phyloP scores from a whole-genome alignment of 202 grass and related monocot species.

The Cymbopogon flexuosus region DNA sequence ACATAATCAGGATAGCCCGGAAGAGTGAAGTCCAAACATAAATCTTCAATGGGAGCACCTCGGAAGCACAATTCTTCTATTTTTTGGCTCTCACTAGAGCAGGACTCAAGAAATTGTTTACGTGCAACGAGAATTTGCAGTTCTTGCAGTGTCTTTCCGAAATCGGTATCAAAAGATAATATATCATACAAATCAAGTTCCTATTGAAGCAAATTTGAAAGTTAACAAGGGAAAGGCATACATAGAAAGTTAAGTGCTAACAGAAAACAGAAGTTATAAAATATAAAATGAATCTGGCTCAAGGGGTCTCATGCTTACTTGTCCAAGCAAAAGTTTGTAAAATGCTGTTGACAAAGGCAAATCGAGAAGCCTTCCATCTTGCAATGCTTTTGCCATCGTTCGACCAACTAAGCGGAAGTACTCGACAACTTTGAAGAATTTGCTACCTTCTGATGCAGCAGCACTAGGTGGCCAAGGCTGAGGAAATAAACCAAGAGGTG shows the following conservation, averaged over 20 bases:
- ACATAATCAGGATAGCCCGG: conserved; percentile 77
- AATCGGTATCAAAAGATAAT: conserved; percentile 68
- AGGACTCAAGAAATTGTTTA: conserved; percentile 47
- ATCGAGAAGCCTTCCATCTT: conserved; percentile 85
- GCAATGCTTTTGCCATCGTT: conserved; percentile 81
- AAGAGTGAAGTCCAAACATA: conserved; percentile 82
- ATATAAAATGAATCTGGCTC: background rate
- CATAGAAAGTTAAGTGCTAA: background rate
- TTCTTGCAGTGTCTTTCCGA: conserved; percentile 86
- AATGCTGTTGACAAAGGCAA: conserved; percentile 74
- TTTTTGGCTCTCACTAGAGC: conserved; percentile 28
- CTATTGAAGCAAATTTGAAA: conserved; percentile 34
- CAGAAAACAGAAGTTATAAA: background rate
- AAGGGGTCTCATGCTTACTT: conserved; percentile 42
- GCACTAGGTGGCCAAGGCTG: conserved; percentile 56
- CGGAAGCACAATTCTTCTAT: conserved; percentile 52
- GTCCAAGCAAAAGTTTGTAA: conserved; percentile 78
- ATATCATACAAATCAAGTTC: conserved; percentile 86
- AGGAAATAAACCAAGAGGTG: conserved; percentile 80
- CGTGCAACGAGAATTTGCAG: conserved; percentile 60
- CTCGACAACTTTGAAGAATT: conserved; percentile 65
- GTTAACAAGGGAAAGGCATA: background rate
- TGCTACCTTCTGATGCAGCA: conserved; percentile 55
- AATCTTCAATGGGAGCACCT: conserved; percentile 62
- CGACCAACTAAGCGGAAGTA: conserved; percentile 71